Percentiles rank a stretch among this genome's conserved stretches.
These are phyloP conservation scores for Zostera marina DNA, from an alignment of 116 monocot species.

Conservation along the genomic window DNA sequence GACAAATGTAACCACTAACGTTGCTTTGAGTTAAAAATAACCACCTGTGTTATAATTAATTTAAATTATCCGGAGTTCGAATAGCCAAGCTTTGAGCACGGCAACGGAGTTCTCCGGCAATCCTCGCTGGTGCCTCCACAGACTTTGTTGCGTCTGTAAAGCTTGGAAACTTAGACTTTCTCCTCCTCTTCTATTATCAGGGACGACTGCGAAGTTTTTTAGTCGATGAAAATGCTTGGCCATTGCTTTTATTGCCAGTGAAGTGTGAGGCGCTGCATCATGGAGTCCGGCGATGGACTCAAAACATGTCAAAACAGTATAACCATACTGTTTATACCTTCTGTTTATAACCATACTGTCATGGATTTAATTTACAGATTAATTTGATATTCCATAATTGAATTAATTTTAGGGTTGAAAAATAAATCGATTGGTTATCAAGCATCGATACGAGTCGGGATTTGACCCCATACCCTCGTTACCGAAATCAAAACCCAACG, in stretches of 20 bases:
- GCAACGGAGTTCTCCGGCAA: conserved; percentile 70
- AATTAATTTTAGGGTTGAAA: too few species aligned
- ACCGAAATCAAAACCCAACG: conserved; percentile 1
- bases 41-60: too few species aligned
- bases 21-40: too few species aligned
- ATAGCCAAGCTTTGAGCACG: conserved; percentile 77
- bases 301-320: conserved; percentile 47
- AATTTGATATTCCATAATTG: too few species aligned
- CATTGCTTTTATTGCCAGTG: conserved; percentile 42
- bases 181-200: background rate
- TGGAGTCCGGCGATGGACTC: conserved; percentile 61
- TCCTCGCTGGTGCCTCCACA: conserved; percentile 81
- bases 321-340: conserved; percentile 55
- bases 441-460: conserved; percentile 64
- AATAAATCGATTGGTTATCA: conserved; percentile 4
- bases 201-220: conserved; percentile 20
- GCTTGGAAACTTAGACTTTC: conserved; percentile 13
- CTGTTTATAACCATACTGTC: conserved; percentile 48
- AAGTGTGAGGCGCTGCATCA: conserved; percentile 54
- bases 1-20: too few species aligned
- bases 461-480: conserved; percentile 24
- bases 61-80: too few species aligned
- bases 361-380: too few species aligned
- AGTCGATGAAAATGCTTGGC: conserved; percentile 53
- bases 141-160: conserved; percentile 23